Evolutionary conservation across 202 grass and related monocot species (phyloP).

Genomic region (Setaria viridis): DNA sequence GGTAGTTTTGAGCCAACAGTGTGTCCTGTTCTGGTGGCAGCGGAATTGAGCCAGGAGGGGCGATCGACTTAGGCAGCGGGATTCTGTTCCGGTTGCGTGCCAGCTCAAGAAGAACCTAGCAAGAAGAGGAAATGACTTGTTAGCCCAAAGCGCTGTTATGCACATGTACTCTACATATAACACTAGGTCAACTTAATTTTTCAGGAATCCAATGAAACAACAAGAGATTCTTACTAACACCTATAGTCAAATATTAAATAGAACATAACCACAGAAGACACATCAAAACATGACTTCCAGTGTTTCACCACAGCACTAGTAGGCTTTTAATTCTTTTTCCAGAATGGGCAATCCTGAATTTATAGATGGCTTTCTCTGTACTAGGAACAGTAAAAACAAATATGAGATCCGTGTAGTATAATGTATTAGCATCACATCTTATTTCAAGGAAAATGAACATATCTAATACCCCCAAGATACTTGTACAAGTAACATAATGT

Average conservation of each 20-base stretch:
- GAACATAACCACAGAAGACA: neutral
- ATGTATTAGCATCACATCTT: neutral
- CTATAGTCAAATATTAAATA: neutral
- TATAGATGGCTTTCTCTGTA: neutral
- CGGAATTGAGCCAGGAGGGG: constrained; percentile 83
- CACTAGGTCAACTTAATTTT: neutral
- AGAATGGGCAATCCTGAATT: no score
- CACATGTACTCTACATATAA: neutral
- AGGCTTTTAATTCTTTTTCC: neutral
- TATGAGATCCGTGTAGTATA: neutral
- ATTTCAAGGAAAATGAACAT: constrained; percentile 5
- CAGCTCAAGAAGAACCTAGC: constrained; percentile 81
- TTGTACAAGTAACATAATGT: constrained; percentile 6
- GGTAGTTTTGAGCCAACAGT: constrained; percentile 81
- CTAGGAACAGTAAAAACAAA: neutral
- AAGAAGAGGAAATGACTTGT: constrained; percentile 35
- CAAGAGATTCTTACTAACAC: neutral
- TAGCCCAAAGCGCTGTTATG: constrained; percentile 5
- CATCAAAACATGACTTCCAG: constrained; percentile 16
- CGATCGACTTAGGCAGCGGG: constrained; percentile 81
- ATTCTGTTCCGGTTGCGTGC: constrained; percentile 82
- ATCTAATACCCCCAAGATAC: neutral
- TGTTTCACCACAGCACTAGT: constrained; percentile 3
- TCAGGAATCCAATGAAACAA: constrained; percentile 21
- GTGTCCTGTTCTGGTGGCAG: constrained; percentile 90